These are phyloP conservation scores for Raddia guianensis DNA, from an alignment of 176 grass and related monocot species.

Conservation along the genomic window DNA sequence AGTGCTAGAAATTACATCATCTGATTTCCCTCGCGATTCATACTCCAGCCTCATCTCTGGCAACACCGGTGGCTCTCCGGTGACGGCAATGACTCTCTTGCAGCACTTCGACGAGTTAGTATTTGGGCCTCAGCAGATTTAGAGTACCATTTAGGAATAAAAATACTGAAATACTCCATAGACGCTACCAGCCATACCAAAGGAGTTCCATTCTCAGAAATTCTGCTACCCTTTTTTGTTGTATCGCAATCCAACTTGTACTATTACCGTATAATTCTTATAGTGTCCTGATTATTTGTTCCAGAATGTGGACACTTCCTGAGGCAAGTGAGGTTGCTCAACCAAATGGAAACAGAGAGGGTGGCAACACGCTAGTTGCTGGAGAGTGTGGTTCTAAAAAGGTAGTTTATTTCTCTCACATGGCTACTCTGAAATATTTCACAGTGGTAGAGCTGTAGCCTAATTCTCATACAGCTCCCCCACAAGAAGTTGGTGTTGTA, in stretches of 20 bases:
- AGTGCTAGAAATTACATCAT: too few species aligned
- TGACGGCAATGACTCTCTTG: too few species aligned
- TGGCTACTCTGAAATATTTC: neutral
- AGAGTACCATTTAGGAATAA: too few species aligned
- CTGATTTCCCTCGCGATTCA: too few species aligned
- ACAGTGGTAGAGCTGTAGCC: neutral
- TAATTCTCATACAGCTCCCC: neutral
- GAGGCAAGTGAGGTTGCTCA: conserved; percentile 65
- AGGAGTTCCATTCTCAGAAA: neutral
- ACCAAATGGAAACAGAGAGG: conserved; percentile 44
- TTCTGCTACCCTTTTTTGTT: neutral
- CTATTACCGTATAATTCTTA: conserved; percentile 22
- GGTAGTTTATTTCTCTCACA: conserved; percentile 28
- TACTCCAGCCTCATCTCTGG: too few species aligned
- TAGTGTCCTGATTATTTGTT: conserved; percentile 2
- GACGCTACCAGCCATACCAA: neutral
- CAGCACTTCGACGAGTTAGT: too few species aligned
- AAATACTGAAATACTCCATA: too few species aligned
- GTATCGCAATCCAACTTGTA: neutral
- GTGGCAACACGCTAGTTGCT: conserved; percentile 42
- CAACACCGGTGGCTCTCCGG: too few species aligned
- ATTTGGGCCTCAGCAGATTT: too few species aligned
- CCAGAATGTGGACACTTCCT: conserved; percentile 88
- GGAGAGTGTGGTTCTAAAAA: conserved; percentile 69
- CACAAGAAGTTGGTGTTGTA: conserved; percentile 9